Base-by-base conservation (phyloP, 768 basidiomycete species). In the Neoboletus brunneissimus region DNA sequence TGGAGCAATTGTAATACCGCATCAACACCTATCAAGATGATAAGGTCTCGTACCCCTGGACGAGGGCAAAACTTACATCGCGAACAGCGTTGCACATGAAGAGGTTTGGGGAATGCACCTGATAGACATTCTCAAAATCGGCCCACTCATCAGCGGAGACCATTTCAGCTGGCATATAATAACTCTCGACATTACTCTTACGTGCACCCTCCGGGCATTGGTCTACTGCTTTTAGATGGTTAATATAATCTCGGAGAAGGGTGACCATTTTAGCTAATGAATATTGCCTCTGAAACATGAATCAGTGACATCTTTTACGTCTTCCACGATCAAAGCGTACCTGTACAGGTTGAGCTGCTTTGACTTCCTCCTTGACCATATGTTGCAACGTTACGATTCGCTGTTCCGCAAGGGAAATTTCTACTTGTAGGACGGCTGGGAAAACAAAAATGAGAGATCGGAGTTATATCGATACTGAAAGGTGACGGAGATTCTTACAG, bases 41-140 rank as follows among this genome's bases (percentile, higher is more conserved):
- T 55, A 10, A 46, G 49, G 13, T 35, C 11, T 50, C 16, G 15
- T 27, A 35, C n/a, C 34, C 23, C n/a, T 57, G 34, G 35, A 29
- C 10, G 27, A 48, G 48, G 23, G 46, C 4, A 38, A 38, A 29
- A 75, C 87, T 64, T 63, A 94, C 91, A 71, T 95, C 88, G 59
- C 94, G 85, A 31, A 87, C 83, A 25, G 83, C 79, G 65, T 84
- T 85, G 63, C 86, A 87, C 75, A 94, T 77, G 63, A 85, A 86
- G 45, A 96, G 79, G 47, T 84, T 87, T 1, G 94, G 94, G 58
- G 84, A 88, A 71, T 97, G 94, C 16, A 94, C 80, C 65, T 96
- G 91, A 67, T 94, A 92, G 25, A 94, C 92, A 64, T 95, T 90
- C 66, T 90, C 87, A 72, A 96, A 98, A 57, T 86, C 83, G 2